Base-by-base conservation (phyloP, 2,329 filamentous ascomycete species). In the Corynespora cassiicola region DNA sequence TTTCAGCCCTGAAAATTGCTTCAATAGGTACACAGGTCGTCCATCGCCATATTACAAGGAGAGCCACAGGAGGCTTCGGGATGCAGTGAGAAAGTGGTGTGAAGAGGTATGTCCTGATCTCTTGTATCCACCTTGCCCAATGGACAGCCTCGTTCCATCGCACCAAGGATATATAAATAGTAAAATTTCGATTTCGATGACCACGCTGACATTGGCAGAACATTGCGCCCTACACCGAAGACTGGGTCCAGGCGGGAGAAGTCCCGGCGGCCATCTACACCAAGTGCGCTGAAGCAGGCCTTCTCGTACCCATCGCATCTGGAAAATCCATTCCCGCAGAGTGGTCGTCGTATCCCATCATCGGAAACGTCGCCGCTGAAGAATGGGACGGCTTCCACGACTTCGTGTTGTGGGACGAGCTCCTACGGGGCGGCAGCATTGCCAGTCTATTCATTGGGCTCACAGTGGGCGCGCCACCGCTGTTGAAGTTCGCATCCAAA, bases 311-410 rank as follows among this genome's bases (percentile, higher is more conserved):
- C 17, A 63, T 63, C 17, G 56, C 60, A 5, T 59, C 54, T 5
- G 60, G 60, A 23, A 62, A 62, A 24, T 35, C 51, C 6, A 62
- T 62, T 14, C 60, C 60, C 1, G 31, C 42, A 6, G 47, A 59
- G 24, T 63, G 54, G 52, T 41, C 54, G 11, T 27, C 48, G 15
- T 61, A 61, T 33, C 54, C 54, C 10, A 67, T 70, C 53, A 80
- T 89, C 30, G 72, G 81, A 0, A 83, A 83, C 2, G 60, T 67
- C 29, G 45, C 46, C 4, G 34, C 59, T 5, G 48, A 50, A 19
- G 62, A 68, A 29, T 68, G 65, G 64, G 56, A 68, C 31, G 64
- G 58, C 12, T 69, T 68, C 50, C 66, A 69, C 38, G 65, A 68
- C 45, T 53, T 68, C 21, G 52, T 69, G 19, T 44, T 67, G 7